These are phyloP conservation scores for Sporormia fimetaria DNA, from an alignment of 495 filamentous ascomycete species.

Conservation along the genomic window DNA sequence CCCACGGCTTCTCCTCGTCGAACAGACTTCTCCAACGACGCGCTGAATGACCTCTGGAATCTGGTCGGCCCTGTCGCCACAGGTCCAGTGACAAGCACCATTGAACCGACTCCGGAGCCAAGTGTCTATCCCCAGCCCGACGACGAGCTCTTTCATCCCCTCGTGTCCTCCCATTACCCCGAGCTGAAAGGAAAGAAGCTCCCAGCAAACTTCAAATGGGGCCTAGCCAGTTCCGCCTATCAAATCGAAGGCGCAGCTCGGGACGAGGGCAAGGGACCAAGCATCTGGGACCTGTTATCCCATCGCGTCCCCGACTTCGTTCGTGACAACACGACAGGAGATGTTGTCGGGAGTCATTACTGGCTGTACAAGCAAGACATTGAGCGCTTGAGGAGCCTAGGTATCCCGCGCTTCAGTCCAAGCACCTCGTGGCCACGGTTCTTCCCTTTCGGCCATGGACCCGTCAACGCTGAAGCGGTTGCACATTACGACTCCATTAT, in stretches of 20 bases:
- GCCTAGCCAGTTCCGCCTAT: constrained; percentile 61
- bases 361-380: constrained; percentile 40
- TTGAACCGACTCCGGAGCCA: constrained; percentile 38
- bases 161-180: constrained; percentile 26
- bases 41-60: constrained; percentile 36
- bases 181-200: constrained; percentile 34
- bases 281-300: constrained; percentile 69
- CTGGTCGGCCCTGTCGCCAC: constrained; percentile 34
- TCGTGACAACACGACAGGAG: constrained; percentile 35
- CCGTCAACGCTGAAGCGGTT: constrained; percentile 34
- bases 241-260: constrained; percentile 64
- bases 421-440: constrained; percentile 36
- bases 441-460: constrained; percentile 37
- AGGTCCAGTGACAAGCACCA: constrained; percentile 36
- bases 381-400: constrained; percentile 32
- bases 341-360: constrained; percentile 35
- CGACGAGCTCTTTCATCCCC: constrained; percentile 29
- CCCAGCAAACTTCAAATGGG: constrained; percentile 67
- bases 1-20: constrained; percentile 26
- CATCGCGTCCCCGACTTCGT: constrained; percentile 31
- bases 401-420: constrained; percentile 32
- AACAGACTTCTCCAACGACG: constrained; percentile 36
- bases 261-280: constrained; percentile 57
- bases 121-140: constrained; percentile 30
- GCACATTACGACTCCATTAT: constrained; percentile 39